These are phyloP conservation scores for Phoma herbarum DNA, from an alignment of 2,329 filamentous ascomycete genomes.

Conservation along the genomic window DNA sequence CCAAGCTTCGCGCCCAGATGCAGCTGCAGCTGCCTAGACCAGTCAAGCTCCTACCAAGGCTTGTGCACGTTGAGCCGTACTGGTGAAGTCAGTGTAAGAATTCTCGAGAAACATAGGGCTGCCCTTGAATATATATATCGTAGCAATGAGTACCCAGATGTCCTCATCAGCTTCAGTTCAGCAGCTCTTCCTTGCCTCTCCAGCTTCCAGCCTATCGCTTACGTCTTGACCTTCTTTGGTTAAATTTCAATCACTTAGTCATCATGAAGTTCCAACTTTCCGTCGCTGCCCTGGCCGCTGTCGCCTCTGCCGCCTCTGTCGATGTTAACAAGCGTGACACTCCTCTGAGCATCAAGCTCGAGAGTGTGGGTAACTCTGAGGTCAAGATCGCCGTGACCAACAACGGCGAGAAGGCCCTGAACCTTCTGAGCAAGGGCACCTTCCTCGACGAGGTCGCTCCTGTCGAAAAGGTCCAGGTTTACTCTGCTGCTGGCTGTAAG, in stretches of 20 bases:
- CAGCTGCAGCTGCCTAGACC: constrained; percentile 34
- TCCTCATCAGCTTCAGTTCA: constrained; percentile 33
- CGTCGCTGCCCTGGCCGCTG: constrained; percentile 39
- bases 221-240: constrained; percentile 11
- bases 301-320: constrained; percentile 39
- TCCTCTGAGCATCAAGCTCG: constrained; percentile 51
- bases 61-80: constrained; percentile 24
- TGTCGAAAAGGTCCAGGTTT: constrained; percentile 64
- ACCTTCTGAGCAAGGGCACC: constrained; percentile 63
- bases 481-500: constrained; percentile 55
- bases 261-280: constrained; percentile 45
- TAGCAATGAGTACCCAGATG: constrained; percentile 11
- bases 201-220: constrained; percentile 18
- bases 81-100: background rate
- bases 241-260: constrained; percentile 20
- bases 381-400: constrained; percentile 65
- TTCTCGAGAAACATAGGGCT: background rate
- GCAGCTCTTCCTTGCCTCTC: constrained; percentile 24
- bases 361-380: constrained; percentile 61
- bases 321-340: constrained; percentile 50
- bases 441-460: constrained; percentile 60
- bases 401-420: constrained; percentile 59
- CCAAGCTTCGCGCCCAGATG: constrained; percentile 32
- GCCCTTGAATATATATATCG: constrained; percentile 36
- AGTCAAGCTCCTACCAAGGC: constrained; percentile 32